Evolutionary conservation across 192 early-diverging fungal species (phyloP).

Genomic region (Coemansia sp.): DNA sequence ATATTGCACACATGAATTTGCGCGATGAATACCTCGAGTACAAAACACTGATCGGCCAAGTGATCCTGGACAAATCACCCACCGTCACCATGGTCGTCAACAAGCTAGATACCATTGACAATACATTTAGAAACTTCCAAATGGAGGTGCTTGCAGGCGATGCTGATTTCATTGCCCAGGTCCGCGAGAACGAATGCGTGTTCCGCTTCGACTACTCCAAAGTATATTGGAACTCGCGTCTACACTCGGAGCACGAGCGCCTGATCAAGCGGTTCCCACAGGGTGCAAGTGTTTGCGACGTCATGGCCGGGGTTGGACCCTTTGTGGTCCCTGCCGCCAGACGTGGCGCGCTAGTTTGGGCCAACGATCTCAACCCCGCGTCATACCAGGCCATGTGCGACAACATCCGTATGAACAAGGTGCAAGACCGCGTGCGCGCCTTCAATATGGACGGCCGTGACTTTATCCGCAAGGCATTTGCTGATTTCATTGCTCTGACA

Average conservation of each 20-base stretch:
- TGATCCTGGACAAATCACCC: constrained; percentile 94
- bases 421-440: constrained; percentile 63
- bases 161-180: constrained; percentile 80
- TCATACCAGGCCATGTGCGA: constrained; percentile 78
- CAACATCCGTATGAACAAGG: constrained; percentile 88
- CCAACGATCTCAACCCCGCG: constrained; percentile 95
- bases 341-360: constrained; percentile 81
- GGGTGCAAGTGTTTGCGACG: constrained; percentile 84
- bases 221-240: constrained; percentile 99
- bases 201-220: constrained; percentile 94
- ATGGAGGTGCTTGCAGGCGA: constrained; percentile 96
- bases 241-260: constrained; percentile 93
- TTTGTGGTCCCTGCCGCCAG: constrained; percentile 94
- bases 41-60: constrained; percentile 89
- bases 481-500: constrained; percentile 57
- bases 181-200: constrained; percentile 86
- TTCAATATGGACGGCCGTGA: constrained; percentile 91
- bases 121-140: constrained; percentile 92
- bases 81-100: constrained; percentile 91
- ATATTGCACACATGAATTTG: constrained; percentile 98
- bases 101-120: constrained; percentile 93
- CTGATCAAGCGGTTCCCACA: constrained; percentile 74
- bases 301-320: constrained; percentile 97
- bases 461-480: constrained; percentile 80
- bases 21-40: constrained; percentile 87